A percentile compares a stretch with the other conserved stretches of the same genome.
Conservation (phyloP, 164 flowering plant species). For the Kingdonia uniflora region DNA sequence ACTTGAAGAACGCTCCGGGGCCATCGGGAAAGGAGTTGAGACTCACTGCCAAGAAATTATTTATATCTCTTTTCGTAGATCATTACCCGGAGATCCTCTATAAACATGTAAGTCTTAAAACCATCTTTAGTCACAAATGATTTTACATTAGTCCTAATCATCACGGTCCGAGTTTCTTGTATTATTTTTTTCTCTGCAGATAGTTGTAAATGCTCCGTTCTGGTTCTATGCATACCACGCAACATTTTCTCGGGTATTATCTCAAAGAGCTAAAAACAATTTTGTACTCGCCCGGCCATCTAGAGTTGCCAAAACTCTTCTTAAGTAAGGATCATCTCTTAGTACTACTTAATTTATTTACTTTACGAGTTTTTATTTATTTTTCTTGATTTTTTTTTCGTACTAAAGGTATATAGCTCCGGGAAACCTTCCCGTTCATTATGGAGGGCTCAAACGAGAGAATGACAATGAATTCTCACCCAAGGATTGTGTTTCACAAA, state of each 20-base stretch:
- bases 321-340: constrained; percentile 39
- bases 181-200: constrained; percentile 30
- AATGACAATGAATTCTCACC: constrained; percentile 50
- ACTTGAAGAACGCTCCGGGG: too few relatives aligned
- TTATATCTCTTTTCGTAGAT: too few relatives aligned
- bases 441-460: constrained; percentile 64
- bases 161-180: too few relatives aligned
- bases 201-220: constrained; percentile 62
- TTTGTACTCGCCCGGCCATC: constrained; percentile 53
- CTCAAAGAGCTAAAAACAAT: constrained; percentile 29
- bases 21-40: too few relatives aligned
- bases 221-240: constrained; percentile 46
- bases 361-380: not conserved
- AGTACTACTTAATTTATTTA: not conserved
- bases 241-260: constrained; percentile 22
- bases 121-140: not conserved
- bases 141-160: too few relatives aligned
- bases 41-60: too few relatives aligned
- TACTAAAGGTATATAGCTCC: constrained; percentile 44
- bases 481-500: constrained; percentile 30
- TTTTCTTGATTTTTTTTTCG: not conserved
- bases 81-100: too few relatives aligned
- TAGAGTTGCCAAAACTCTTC: constrained; percentile 53
- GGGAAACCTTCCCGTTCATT: constrained; percentile 53
- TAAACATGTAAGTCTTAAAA: not conserved